Percentiles rank a stretch among this genome's conserved stretches.
Conservation (phyloP, 768 basidiomycete genomes). For the Agaricus subrufescens region DNA sequence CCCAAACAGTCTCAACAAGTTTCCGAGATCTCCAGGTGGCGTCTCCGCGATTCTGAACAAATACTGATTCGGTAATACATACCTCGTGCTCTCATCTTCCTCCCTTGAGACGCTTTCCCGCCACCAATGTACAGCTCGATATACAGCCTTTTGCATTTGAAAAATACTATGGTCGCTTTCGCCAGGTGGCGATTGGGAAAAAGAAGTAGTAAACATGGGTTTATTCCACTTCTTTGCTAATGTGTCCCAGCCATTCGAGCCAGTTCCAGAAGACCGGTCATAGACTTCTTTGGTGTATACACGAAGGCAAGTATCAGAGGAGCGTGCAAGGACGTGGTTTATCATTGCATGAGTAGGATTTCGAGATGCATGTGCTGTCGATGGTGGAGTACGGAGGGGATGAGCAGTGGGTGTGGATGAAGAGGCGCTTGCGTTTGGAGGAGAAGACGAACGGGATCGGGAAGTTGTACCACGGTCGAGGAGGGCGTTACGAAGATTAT, state of each 20-base stretch:
- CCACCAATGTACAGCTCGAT: conserved; percentile 76
- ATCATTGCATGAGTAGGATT: conserved; percentile 39
- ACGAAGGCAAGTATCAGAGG: conserved; percentile 71
- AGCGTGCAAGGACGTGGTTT: conserved; percentile 62
- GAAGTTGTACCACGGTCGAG: conserved; percentile 56
- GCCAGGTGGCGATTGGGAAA: background rate
- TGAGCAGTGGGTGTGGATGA: conserved; percentile 19
- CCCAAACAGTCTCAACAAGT: conserved; percentile 54
- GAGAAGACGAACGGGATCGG: conserved; percentile 31
- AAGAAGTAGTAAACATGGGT: conserved; percentile 23
- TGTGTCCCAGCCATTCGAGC: conserved; percentile 72
- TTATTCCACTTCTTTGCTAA: conserved; percentile 85
- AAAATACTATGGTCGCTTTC: conserved; percentile 29
- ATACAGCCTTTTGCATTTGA: conserved; percentile 55
- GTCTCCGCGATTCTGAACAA: conserved; percentile 71
- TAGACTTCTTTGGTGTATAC: conserved; percentile 68
- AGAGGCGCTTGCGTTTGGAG: conserved; percentile 12
- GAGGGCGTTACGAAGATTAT: conserved; percentile 83
- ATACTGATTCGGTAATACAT: conserved; percentile 67
- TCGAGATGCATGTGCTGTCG: background rate
- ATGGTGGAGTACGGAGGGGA: conserved; percentile 13
- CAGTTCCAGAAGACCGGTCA: conserved; percentile 58
- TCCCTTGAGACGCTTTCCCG: conserved; percentile 72
- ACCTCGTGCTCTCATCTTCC: conserved; percentile 86
- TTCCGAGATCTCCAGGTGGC: conserved; percentile 60